Conservation (phyloP, 2,329 filamentous ascomycete species). For the Trichoderma cornu-damae region DNA sequence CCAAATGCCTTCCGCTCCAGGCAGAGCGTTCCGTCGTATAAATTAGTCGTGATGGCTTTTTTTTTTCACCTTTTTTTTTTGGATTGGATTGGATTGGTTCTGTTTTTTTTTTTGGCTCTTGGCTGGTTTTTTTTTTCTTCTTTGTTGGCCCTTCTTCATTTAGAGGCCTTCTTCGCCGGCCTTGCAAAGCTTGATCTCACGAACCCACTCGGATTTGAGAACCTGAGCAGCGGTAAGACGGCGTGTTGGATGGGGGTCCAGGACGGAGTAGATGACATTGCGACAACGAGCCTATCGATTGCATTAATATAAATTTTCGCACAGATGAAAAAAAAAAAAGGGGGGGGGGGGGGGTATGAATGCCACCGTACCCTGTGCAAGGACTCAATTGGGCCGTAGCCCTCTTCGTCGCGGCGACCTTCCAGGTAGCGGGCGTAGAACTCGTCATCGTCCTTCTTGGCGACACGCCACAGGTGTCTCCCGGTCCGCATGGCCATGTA, state of each 20-base stretch:
- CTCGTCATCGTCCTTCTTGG: slow-evolving; percentile 93
- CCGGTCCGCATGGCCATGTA: slow-evolving; percentile 99
- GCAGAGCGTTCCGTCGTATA: slow-evolving; percentile 15
- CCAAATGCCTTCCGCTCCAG: not conserved
- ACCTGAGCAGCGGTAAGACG: slow-evolving; percentile 95
- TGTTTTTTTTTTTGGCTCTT: no score
- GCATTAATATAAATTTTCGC: not conserved
- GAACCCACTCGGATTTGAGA: slow-evolving; percentile 96
- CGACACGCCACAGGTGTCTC: slow-evolving; percentile 92
- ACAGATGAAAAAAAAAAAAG: not conserved
- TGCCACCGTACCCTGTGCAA: slow-evolving; percentile 75
- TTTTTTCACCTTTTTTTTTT: no score
- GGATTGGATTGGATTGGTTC: no score
- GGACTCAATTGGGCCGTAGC: slow-evolving; percentile 93
- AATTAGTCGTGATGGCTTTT: not conserved
- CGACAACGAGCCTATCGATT: slow-evolving; percentile 76
- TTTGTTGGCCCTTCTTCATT: slow-evolving; percentile 22
- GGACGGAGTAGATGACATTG: slow-evolving; percentile 97
- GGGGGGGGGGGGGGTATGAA: no score
- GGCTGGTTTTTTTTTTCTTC: no score
- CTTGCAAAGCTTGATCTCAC: slow-evolving; percentile 95
- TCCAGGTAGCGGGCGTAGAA: slow-evolving; percentile 94
- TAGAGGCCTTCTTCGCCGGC: slow-evolving; percentile 93
- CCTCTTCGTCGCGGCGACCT: slow-evolving; percentile 87
- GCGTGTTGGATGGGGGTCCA: slow-evolving; percentile 87